Base-by-base conservation (phyloP, 371 early-diverging fungal species). In the Fennellomyces sp. region DNA sequence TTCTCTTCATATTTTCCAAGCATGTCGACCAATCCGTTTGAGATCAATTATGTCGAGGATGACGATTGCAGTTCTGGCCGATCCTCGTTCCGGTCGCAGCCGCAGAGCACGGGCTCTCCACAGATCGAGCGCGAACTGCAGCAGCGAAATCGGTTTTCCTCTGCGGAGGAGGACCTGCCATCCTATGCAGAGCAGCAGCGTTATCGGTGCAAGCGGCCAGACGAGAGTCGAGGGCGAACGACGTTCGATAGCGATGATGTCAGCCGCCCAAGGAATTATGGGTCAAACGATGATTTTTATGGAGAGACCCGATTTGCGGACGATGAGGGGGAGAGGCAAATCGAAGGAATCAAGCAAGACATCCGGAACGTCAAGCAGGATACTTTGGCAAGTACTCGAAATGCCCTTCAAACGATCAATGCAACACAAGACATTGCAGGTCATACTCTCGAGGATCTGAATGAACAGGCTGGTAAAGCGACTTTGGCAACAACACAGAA, bases 301-400 rank as follows among this genome's bases (percentile, higher is more conserved):
- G 52, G 19, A 31, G 8, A 17, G 8, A 52, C 19, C 33, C 30
- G 52, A 21, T 39, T 35, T 13, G 70, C 60, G 26, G 57, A 60
- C 13, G 63, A 69, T 27, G 62, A 61, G 15, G 66, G 62, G 13
- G 58, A 69, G 38, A 82, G 88, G 38, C 85, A 89, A 61, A 72
- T 83, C 10, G 77, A 75, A 41, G 64, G 68, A 31, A 78, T 93
- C 33, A 69, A 83, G 56, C 61, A 78, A 23, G 79, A 87, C 65
- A 91, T 92, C 36, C 73, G 70, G 17, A 70, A 88, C 56, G 76
- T 77, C 29, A 91, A 92, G 66, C 81, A 85, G 64, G 91, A 92
- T 53, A 83, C 88, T 19, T 74, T 89, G 29, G 73, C 78, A 41
- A 88, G 87, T 17, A 87, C 91, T n/a, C 85, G 92, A 23, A 80